Conservation (phyloP, 345 rosid species). For the Hypericum perforatum region DNA sequence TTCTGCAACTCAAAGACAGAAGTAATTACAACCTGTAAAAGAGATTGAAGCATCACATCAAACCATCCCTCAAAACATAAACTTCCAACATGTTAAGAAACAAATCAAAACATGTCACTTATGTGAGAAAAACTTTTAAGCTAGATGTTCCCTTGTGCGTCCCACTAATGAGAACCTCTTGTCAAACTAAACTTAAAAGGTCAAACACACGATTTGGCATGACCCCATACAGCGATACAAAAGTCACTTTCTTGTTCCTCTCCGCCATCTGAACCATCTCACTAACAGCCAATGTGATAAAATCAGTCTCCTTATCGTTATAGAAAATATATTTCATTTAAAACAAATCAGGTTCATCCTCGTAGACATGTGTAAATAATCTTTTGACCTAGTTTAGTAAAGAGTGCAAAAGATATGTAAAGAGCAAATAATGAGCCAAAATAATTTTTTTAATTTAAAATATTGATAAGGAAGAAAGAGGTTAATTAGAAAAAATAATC, state of each 20-base stretch:
- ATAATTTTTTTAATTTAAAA: too few species aligned
- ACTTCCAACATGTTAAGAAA: too few species aligned
- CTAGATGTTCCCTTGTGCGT: slow-evolving; percentile 47
- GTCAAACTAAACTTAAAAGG: slow-evolving; percentile 34
- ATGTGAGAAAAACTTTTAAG: slow-evolving; percentile 76
- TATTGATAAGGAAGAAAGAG: too few species aligned
- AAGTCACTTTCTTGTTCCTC: slow-evolving; percentile 23
- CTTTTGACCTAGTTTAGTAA: too few species aligned
- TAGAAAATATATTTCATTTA: neutral
- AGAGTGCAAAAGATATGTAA: too few species aligned
- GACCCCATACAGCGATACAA: slow-evolving; percentile 43
- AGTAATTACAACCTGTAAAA: slow-evolving; percentile 42
- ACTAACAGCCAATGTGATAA: slow-evolving; percentile 32
- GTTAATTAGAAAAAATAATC: too few species aligned
- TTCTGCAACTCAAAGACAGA: slow-evolving; percentile 44
- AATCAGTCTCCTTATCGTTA: slow-evolving; percentile 45
- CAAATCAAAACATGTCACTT: slow-evolving; percentile 15
- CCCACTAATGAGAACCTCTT: slow-evolving; percentile 32
- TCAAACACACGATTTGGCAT: slow-evolving; percentile 44
- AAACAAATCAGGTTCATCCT: too few species aligned
- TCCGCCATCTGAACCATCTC: slow-evolving; percentile 40
- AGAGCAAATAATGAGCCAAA: too few species aligned
- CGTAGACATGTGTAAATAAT: too few species aligned
- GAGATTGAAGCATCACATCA: slow-evolving; percentile 5
- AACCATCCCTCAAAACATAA: neutral